Conservation (phyloP, 371 early-diverging fungal genomes). For the Haplosporangium sp. region DNA sequence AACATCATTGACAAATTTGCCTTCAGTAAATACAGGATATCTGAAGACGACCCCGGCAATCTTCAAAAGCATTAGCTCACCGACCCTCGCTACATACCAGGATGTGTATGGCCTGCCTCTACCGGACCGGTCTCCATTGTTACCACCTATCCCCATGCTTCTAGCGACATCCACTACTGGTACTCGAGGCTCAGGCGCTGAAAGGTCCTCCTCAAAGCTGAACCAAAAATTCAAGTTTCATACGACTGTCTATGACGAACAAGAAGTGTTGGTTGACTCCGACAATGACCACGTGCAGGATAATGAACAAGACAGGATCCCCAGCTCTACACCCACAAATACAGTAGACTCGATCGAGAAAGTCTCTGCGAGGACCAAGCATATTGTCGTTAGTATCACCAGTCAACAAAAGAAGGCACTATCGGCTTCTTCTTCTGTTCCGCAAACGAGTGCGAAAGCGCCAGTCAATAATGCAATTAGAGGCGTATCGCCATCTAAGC, state of each 20-base stretch:
- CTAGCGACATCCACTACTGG: not conserved
- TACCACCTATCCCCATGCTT: not conserved
- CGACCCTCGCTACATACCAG: not conserved
- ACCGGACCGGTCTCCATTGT: constrained; percentile 6
- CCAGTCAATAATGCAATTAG: not conserved
- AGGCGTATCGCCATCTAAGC: not conserved
- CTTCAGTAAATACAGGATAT: not conserved
- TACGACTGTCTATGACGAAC: constrained; percentile 22
- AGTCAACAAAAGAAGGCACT: too few species aligned
- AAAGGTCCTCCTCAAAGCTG: not conserved
- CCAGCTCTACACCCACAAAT: not conserved
- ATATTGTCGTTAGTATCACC: too few species aligned
- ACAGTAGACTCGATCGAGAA: not conserved
- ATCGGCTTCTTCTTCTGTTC: too few species aligned
- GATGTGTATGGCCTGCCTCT: not conserved
- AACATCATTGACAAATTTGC: not conserved
- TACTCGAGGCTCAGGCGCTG: not conserved
- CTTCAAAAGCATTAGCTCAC: not conserved
- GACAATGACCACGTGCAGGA: not conserved
- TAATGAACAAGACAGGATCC: not conserved
- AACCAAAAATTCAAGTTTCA: not conserved
- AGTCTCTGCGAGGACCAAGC: too few species aligned
- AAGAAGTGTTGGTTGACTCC: constrained; percentile 34
- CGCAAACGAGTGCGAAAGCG: not conserved
- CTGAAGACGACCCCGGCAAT: not conserved